Evolutionary conservation across 2,329 filamentous ascomycete species (phyloP), one percentile per base, ranked within the genome.

Genomic region (Capronia coronata): DNA sequence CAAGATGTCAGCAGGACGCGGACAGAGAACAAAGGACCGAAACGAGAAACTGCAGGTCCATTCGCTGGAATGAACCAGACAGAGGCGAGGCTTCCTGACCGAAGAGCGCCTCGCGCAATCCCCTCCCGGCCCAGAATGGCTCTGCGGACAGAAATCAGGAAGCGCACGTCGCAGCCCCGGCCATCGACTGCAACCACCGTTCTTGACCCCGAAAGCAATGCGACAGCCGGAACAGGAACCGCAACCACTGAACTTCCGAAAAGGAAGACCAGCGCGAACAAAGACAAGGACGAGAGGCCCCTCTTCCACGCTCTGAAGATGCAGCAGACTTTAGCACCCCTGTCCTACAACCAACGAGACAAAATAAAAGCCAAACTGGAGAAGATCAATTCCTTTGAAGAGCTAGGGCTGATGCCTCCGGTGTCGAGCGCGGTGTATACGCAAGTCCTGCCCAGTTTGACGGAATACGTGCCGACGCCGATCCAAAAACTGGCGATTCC

Each of bases 401-500:
- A 88, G 59, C 87, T 98, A 61, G 74, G 82, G 35, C 73, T 98
- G 27, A 71, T 94, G 29, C 85, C 87, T 0, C 63, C 73, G 0
- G 70, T 97, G 34, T 80, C 85, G 63, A 75, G 83, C 23, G 85
- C 87, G 9, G 76, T 97, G 32, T 71, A 72, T 54, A 75, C 77
- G 1, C 86, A 95, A 60, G 86, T 83, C 5, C 76, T 98, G 49
- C 79, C 82, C 44, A 84, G 80, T 39, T 74, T 96, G 67, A 74
- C 80, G 8, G 83, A 90, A 57, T 71, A 94, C 53, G 79, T 77
- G 50, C 93, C 93, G 3, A 97, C 91, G 0, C 88, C 93, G 0
- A 84, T 95, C 4, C 93, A 98, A 68, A 80, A 84, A 53, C 77
- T 97, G 46, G 89, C 90, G 1, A 91, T 98, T 49, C 91, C 93